Evolutionary conservation across 352 stramenopile species (phyloP), one percentile per base, ranked within the genome.

Genomic region (Phytophthora parvispora): DNA sequence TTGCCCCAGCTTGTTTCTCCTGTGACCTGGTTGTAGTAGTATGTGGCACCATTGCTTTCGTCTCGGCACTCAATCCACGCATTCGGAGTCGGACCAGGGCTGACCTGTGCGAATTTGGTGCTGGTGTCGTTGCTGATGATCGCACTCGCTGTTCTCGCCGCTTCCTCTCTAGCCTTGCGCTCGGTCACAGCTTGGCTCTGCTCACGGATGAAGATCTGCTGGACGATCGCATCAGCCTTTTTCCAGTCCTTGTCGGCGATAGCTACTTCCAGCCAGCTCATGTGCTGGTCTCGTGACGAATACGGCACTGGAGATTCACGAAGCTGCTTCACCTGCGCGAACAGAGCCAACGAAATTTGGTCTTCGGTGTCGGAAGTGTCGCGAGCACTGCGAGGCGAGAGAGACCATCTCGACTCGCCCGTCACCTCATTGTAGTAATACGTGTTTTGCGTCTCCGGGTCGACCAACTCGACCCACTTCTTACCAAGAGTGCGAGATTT

Each of bases 401-500:
- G 69, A 22, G 87, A 95, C 93, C 91, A 98, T 50, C 88, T 78
- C 7, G 80, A 86, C 67, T 98, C 88, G 27, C 95, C 85, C 24
- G 86, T 98, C 60, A 93, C 79, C 58, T 91, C 90, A 60, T 98
- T 98, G 75, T 95, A 97, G 60, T 98, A 98, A 71, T 96, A 98
- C 36, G 94, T 86, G 65, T 97, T 77, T 25, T 84, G 83, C 13
- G 84, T 94, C 36, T 90, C 88, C 4, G 75, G 59, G 62, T 98
- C 90, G 25, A 93, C 68, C 47, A 84, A 78, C 61, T 98, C 90
- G 48, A 96, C 67, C 93, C 93, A 98, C 42, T 92, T 91, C 51
- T 82, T 84, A 18, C 83, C 86, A 4, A 94, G 73, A 15, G 64
- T 45, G 18, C 84, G 81, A 25, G 61, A 69, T 36, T 82, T 87